Evolutionary conservation across 83 land plant genomes (phyloP).

Genomic region (Picea mariana): DNA sequence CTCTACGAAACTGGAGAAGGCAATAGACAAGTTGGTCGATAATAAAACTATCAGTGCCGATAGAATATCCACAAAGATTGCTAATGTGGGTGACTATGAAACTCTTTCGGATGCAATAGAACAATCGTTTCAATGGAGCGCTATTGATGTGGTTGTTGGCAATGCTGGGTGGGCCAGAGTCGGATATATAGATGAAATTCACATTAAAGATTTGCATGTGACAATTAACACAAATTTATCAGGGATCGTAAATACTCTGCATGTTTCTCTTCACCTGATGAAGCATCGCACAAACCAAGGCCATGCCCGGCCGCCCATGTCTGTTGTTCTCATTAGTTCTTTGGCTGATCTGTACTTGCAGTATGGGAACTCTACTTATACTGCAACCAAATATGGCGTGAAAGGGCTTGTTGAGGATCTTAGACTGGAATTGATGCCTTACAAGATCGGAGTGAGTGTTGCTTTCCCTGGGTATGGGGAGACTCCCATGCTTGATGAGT

Average conservation of each 20-base stretch:
- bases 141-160: too few relatives aligned
- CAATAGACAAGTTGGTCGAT: too few relatives aligned
- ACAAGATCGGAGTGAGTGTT: slow-evolving; percentile 24
- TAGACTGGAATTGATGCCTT: slow-evolving; percentile 25
- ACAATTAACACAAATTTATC: too few relatives aligned
- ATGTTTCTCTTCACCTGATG: slow-evolving; percentile 7
- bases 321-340: not conserved
- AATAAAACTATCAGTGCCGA: too few relatives aligned
- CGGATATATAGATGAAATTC: too few relatives aligned
- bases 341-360: not conserved
- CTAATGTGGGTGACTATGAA: too few relatives aligned
- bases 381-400: slow-evolving; percentile 31
- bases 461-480: slow-evolving; percentile 25
- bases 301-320: not conserved
- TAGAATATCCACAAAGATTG: too few relatives aligned
- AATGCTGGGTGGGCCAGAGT: too few relatives aligned
- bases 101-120: too few relatives aligned
- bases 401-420: slow-evolving; percentile 28
- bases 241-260: not conserved
- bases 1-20: too few relatives aligned
- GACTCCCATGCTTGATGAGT: slow-evolving; percentile 24
- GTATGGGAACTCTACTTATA: slow-evolving; percentile 23
- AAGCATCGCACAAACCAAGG: not conserved
- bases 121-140: too few relatives aligned
- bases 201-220: too few relatives aligned